A percentile compares a stretch with the other conserved stretches of the same genome.
Conservation (phyloP, 768 basidiomycete genomes). For the Calocybe cyanea region DNA sequence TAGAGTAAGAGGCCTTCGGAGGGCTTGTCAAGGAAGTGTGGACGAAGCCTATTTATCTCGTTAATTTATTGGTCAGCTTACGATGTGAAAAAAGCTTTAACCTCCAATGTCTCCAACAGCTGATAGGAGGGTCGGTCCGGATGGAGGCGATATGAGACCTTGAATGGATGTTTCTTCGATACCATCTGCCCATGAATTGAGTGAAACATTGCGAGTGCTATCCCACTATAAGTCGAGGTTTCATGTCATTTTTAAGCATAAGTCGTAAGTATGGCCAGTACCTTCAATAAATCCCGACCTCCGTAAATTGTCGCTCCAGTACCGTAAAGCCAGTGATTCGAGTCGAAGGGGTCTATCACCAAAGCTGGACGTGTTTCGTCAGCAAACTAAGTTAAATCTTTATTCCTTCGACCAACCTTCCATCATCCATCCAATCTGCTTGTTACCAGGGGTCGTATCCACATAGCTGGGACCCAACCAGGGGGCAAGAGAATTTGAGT, state of each 20-base stretch:
- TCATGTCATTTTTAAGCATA: not conserved
- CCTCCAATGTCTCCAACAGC: conserved; percentile 53
- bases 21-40: conserved; percentile 40
- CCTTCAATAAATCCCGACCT: conserved; percentile 47
- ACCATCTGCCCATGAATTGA: conserved; percentile 59
- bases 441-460: conserved; percentile 36
- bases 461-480: conserved; percentile 54
- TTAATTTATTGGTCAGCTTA: not conserved
- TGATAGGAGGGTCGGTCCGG: conserved; percentile 54
- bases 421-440: conserved; percentile 73
- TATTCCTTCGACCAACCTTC: conserved; percentile 34
- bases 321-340: conserved; percentile 69
- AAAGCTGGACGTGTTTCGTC: conserved; percentile 30
- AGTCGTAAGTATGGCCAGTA: conserved; percentile 4
- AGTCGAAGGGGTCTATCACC: conserved; percentile 63
- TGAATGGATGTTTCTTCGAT: conserved; percentile 61
- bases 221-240: conserved; percentile 45
- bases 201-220: conserved; percentile 50
- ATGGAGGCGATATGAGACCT: conserved; percentile 57
- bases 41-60: conserved; percentile 37
- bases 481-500: conserved; percentile 52
- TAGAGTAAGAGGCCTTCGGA: conserved; percentile 36
- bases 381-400: not conserved
- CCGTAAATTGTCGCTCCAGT: conserved; percentile 65
- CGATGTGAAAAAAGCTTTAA: conserved; percentile 16